Evolutionary conservation across 768 basidiomycete species (phyloP).

Genomic region (Lentinus tigrinus): DNA sequence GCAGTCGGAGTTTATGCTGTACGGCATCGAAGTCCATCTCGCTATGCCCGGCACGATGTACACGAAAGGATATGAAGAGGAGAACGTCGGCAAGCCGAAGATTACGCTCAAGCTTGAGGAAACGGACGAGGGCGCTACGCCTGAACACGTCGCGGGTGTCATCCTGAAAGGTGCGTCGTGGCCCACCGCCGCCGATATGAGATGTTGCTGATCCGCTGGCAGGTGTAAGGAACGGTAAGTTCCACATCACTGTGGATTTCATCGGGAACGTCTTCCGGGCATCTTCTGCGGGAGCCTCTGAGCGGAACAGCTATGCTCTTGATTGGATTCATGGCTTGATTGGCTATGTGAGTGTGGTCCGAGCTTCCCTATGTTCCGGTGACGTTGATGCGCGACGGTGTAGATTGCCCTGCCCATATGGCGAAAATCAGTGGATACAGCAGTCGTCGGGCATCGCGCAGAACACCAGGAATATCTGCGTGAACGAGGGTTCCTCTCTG

Average conservation of each 20-base stretch:
- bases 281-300: slow-evolving; percentile 62
- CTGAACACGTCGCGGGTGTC: slow-evolving; percentile 60
- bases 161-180: slow-evolving; percentile 53
- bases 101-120: slow-evolving; percentile 78
- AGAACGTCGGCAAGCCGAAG: slow-evolving; percentile 75
- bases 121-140: slow-evolving; percentile 58
- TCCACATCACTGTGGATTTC: slow-evolving; percentile 75
- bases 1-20: slow-evolving; percentile 75
- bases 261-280: slow-evolving; percentile 67
- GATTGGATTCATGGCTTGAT: slow-evolving; percentile 49
- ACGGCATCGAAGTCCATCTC: slow-evolving; percentile 75
- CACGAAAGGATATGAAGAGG: slow-evolving; percentile 72
- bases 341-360: slow-evolving; percentile 25
- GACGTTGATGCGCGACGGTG: background rate
- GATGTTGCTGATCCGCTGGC: background rate
- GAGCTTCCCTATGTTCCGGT: background rate
- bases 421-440: slow-evolving; percentile 37
- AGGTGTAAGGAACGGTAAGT: slow-evolving; percentile 70
- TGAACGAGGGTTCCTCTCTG: background rate
- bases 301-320: slow-evolving; percentile 55
- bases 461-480: slow-evolving; percentile 39
- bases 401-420: slow-evolving; percentile 42
- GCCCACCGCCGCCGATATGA: background rate
- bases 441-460: slow-evolving; percentile 31
- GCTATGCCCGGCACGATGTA: slow-evolving; percentile 84